Evolutionary conservation across 495 filamentous ascomycete genomes (phyloP), one percentile per base, ranked within the genome.

Genomic region (Penicilliopsis zonata): DNA sequence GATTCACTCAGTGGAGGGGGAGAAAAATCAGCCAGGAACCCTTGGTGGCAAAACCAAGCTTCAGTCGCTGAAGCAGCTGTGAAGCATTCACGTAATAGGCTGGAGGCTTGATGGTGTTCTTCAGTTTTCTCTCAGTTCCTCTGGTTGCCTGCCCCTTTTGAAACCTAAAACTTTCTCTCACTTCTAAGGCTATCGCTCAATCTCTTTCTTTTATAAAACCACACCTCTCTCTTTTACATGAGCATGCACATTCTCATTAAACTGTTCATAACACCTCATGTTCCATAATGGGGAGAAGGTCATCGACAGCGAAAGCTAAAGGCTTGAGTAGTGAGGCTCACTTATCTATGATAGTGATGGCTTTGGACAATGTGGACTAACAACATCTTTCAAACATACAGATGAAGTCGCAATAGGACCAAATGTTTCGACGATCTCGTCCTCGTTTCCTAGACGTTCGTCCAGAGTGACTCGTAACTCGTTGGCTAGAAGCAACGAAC

Each of bases 391-490:
- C 5, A 5, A 12, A 12, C n/a, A 5, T 27, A 13, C 25, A 27
- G 25, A 27, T n/a, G 14, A 5, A n/a, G 4, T 27, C 6, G 21
- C 6, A 6, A 6, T n/a, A 23, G 21, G 21, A 23, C 6, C 6
- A 23, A 6, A n/a, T 23, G 6, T 6, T 23, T n/a, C 21, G n/a
- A 23, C 21, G 21, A n/a, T 23, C 21, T 6, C 21, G n/a, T 23
- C 32, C 37, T 27, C 39, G 35, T 24, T 37, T 28, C 35, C 53
- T 15, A 39, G 44, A 40, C 42, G 45, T 13, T 49, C 49, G 28
- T 27, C 42, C 31, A 42, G 50, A 47, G 30, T 44, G 28, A 40
- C 50, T 28, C 43, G 42, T 30, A 40, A 42, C 14, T 49, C 52
- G 1, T 40, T 35, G 30, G 31, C 38, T 36, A 36, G 39, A 33